Percentiles rank a stretch among this genome's conserved stretches.
Evolutionary conservation across 23 red algal species (phyloP).

Genomic region (Porphyridium purpureum): DNA sequence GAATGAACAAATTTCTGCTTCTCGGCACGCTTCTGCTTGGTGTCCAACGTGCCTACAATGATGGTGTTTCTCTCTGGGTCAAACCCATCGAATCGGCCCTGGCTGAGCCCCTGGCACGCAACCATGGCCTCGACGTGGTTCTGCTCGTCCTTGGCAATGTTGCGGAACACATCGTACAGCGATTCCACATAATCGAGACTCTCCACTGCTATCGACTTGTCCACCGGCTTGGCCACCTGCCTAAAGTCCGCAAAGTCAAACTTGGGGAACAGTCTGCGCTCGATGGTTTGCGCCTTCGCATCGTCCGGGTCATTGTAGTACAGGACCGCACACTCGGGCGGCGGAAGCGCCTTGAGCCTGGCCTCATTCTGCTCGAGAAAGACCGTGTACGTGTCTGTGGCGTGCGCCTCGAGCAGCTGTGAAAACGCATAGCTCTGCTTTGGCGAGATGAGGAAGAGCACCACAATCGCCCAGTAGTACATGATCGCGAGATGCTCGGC

Average conservation of each 20-base stretch:
- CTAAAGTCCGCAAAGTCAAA: conserved; percentile 75
- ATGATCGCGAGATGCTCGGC: conserved; percentile 52
- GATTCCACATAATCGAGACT: conserved; percentile 14
- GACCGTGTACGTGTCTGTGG: conserved; percentile 71
- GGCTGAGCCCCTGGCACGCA: conserved; percentile 40
- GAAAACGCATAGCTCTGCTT: conserved; percentile 60
- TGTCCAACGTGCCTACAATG: conserved; percentile 4
- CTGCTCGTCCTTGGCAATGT: conserved; percentile 59
- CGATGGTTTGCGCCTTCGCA: too few relatives aligned
- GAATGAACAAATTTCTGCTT: conserved; percentile 16
- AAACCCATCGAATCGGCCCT: conserved; percentile 13
- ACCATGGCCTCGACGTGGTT: conserved; percentile 67
- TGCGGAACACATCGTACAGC: conserved; percentile 81
- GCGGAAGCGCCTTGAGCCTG: conserved; percentile 29
- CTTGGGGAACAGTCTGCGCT: too few relatives aligned
- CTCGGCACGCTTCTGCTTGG: conserved; percentile 6
- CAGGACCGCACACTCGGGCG: conserved; percentile 48
- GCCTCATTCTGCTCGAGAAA: conserved; percentile 67
- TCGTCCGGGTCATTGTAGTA: conserved; percentile 56
- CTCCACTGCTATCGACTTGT: conserved; percentile 2
- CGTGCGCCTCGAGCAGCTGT: conserved; percentile 71
- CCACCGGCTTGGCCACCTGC: conserved; percentile 27
- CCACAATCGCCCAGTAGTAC: conserved; percentile 79
- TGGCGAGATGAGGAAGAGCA: conserved; percentile 43
- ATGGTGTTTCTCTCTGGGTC: conserved; percentile 24